Base-by-base conservation (phyloP, 306 rosid genomes). In the Rosa multiflora region DNA sequence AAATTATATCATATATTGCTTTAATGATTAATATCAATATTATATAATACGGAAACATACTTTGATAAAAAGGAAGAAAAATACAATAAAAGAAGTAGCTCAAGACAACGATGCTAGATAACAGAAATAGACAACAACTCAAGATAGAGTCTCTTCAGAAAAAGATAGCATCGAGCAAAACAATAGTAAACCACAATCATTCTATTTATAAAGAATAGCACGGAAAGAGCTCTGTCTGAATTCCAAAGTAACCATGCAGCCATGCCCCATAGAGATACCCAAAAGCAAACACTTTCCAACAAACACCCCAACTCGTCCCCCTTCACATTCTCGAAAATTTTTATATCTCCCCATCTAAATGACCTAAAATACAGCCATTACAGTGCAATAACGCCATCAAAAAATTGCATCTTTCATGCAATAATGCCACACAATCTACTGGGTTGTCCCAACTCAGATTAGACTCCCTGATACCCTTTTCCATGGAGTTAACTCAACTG, bases 261-360 rank as follows among this genome's bases (percentile, higher is more conserved):
- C n/a, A 52, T 52, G 58, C 58, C n/a, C 58, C 58, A 52, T 52
- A 52, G n/a, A 51, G 55, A 52, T 52, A 52, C 58, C 58, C 58
- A 52, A 52, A 5, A 32, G 35, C n/a, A 13, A 52, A 1, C 21
- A 52, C 58, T 17, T 17, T 52, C 58, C n/a, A 5, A 52, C 58
- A 52, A 49, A 52, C 21, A 15, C 21, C 58, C 20, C 58, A 52
- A n/a, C 58, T 52, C 3, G 3, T 17, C 3, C n/a, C 58, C n/a
- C 58, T 8, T 4, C 58, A 52, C 58, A 52, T 52, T 52, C 58
- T 52, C 8, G 2, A 32, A 32, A 32, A 1, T 32, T 32, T 32
- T 32, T 32, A 32, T 32, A 32, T 32, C 35, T 32, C 35, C 35
- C 35, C 35, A 32, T 32, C 35, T 1, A 32, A 32, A 32, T 32